Conservation (phyloP, 148 eudicot species). For the Dianthus caryophyllus region DNA sequence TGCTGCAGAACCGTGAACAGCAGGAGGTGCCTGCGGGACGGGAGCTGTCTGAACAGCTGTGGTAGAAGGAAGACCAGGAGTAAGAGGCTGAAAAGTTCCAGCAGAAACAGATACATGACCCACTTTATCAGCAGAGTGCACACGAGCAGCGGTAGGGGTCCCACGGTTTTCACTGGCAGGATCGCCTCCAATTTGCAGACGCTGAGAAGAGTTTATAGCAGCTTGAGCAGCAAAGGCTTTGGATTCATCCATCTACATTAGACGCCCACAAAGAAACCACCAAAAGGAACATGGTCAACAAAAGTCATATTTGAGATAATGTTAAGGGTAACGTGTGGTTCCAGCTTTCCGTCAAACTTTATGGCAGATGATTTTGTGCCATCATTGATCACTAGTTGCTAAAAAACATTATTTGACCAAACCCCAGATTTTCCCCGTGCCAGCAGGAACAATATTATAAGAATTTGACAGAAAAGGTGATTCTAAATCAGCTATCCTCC, state of each 20-base stretch:
- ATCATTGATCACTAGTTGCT: not conserved
- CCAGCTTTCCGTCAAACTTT: not conserved
- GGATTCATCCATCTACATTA: conserved; percentile 71
- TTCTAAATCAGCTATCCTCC: not conserved
- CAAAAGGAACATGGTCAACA: not conserved
- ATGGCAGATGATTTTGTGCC: not conserved
- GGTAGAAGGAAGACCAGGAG: conserved; percentile 37
- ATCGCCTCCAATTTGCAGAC: conserved; percentile 34
- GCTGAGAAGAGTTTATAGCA: conserved; percentile 44
- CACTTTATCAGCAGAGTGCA: conserved; percentile 49
- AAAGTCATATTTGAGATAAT: not conserved
- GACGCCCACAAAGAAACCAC: not conserved
- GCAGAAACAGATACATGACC: conserved; percentile 37
- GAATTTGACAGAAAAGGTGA: not conserved
- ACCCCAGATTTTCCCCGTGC: not conserved
- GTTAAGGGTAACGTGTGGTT: not conserved
- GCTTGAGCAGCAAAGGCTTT: conserved; percentile 48
- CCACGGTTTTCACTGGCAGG: conserved; percentile 44
- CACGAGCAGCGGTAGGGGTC: conserved; percentile 30
- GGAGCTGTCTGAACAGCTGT: conserved; percentile 39
- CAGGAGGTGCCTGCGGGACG: conserved; percentile 24
- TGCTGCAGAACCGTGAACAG: conserved; percentile 39
- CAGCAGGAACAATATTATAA: not conserved
- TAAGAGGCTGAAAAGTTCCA: conserved; percentile 43
- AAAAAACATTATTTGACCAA: not conserved